Evolutionary conservation across 345 rosid species (phyloP).

Genomic region (Camelina sativa): DNA sequence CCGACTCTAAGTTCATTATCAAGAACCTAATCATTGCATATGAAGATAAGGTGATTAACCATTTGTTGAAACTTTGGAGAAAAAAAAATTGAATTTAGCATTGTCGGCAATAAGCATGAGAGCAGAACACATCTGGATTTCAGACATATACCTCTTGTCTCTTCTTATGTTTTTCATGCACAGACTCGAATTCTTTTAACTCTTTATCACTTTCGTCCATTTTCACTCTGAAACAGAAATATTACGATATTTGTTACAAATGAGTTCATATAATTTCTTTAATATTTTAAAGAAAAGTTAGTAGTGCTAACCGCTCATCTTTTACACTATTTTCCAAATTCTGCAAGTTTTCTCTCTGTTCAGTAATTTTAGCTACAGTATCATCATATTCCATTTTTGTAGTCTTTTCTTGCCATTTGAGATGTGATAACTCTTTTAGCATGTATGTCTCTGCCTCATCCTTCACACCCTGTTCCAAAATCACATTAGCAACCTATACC

Average conservation of each 20-base stretch:
- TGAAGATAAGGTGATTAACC: conserved; percentile 9
- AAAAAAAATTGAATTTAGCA: conserved; percentile 4
- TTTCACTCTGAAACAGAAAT: conserved; percentile 61
- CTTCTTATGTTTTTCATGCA: conserved; percentile 68
- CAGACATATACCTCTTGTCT: conserved; percentile 82
- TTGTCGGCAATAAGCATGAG: conserved; percentile 12
- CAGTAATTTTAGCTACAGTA: conserved; percentile 59
- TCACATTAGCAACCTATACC: conserved; percentile 26
- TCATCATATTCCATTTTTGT: conserved; percentile 81
- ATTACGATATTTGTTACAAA: conserved; percentile 15
- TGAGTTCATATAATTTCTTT: conserved; percentile 2
- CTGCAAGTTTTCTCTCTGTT: conserved; percentile 57
- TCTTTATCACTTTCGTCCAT: conserved; percentile 67
- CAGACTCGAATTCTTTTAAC: conserved; percentile 77
- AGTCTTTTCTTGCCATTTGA: conserved; percentile 98
- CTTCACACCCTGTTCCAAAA: conserved; percentile 70
- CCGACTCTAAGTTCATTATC: conserved; percentile 64
- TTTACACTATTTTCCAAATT: conserved; percentile 72
- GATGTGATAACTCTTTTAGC: conserved; percentile 80
- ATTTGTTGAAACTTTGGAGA: conserved; percentile 14
- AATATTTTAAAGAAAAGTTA: conserved; percentile 10
- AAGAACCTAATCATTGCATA: conserved; percentile 65
- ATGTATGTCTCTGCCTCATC: conserved; percentile 97
- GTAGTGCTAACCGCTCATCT: conserved; percentile 58
- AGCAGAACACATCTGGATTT: conserved; percentile 21